These are phyloP conservation scores for Anisodus tanguticus DNA, from an alignment of 257 asterid genomes.

Conservation along the genomic window DNA sequence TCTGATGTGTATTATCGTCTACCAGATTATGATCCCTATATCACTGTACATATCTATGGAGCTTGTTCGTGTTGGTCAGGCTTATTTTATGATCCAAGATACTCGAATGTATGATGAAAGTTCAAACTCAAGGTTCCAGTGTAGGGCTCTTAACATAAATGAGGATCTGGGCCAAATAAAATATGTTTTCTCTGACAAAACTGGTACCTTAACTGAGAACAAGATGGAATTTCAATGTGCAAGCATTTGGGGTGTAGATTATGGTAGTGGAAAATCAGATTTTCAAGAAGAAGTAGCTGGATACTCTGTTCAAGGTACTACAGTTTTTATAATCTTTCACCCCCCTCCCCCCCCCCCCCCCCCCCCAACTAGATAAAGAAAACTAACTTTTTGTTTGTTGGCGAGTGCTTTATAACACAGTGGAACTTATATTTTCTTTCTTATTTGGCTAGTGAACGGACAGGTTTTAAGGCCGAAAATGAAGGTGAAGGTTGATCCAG, in stretches of 20 bases:
- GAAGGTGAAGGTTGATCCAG: slow-evolving; percentile 69
- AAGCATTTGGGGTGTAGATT: slow-evolving; percentile 80
- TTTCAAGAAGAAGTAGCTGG: slow-evolving; percentile 51
- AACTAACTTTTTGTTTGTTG: background rate
- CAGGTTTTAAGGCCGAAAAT: slow-evolving; percentile 76
- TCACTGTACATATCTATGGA: slow-evolving; percentile 97
- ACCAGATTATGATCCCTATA: slow-evolving; percentile 97
- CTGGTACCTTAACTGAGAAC: slow-evolving; percentile 97
- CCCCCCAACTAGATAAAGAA: background rate
- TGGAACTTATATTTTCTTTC: slow-evolving; percentile 25
- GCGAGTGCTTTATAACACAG: background rate
- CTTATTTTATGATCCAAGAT: slow-evolving; percentile 90
- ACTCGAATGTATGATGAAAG: slow-evolving; percentile 64
- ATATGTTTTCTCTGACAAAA: slow-evolving; percentile 95
- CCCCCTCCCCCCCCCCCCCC: background rate
- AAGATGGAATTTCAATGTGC: slow-evolving; percentile 99
- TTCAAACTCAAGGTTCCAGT: slow-evolving; percentile 86
- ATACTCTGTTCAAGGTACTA: slow-evolving; percentile 66
- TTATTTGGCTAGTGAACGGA: slow-evolving; percentile 62
- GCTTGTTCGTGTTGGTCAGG: slow-evolving; percentile 99
- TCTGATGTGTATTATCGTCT: slow-evolving; percentile 93
- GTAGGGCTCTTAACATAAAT: slow-evolving; percentile 94
- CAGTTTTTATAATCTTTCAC: slow-evolving; percentile 27
- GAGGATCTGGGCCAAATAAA: slow-evolving; percentile 99
- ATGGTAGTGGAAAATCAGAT: slow-evolving; percentile 45